These are phyloP conservation scores for Epichloe gansuensis DNA, from an alignment of 2,329 filamentous ascomycete species.

Conservation along the genomic window DNA sequence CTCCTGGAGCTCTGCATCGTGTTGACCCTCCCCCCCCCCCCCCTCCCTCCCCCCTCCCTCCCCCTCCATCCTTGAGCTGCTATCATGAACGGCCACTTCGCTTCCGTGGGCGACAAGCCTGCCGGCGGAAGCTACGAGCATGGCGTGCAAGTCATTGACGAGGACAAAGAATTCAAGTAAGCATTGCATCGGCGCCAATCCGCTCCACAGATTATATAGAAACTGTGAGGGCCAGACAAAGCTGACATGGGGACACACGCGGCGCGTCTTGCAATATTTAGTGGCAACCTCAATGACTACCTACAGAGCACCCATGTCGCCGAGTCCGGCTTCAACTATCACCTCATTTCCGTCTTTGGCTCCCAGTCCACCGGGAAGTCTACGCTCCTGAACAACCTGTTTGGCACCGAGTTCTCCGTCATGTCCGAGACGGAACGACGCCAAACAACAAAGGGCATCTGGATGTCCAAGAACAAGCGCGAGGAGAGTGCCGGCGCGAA, in stretches of 20 bases:
- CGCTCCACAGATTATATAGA: neutral
- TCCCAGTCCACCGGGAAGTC: slow-evolving; percentile 98
- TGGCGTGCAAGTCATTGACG: slow-evolving; percentile 90
- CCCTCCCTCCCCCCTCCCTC: no score
- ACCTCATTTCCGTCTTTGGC: slow-evolving; percentile 96
- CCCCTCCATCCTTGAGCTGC: slow-evolving; percentile 6
- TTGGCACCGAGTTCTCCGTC: slow-evolving; percentile 90
- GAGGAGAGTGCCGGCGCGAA: slow-evolving; percentile 33
- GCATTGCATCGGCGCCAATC: slow-evolving; percentile 17
- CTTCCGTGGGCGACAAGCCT: slow-evolving; percentile 54
- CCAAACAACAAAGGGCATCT: slow-evolving; percentile 98
- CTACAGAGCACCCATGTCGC: slow-evolving; percentile 68
- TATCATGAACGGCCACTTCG: slow-evolving; percentile 70
- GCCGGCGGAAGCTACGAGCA: slow-evolving; percentile 63
- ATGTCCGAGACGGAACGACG: slow-evolving; percentile 92
- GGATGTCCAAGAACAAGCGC: slow-evolving; percentile 95
- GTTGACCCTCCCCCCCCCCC: neutral
- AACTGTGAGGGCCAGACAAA: neutral
- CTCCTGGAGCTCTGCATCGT: neutral
- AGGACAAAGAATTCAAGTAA: slow-evolving; percentile 91
- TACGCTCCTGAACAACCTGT: slow-evolving; percentile 88
- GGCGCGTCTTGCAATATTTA: slow-evolving; percentile 23
- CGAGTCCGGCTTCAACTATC: slow-evolving; percentile 93
- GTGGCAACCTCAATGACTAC: slow-evolving; percentile 67
- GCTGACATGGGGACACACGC: slow-evolving; percentile 1